Percentiles rank a stretch among this genome's conserved stretches.
These are phyloP conservation scores for Saposhnikovia divaricata DNA, from an alignment of 129 eudicot species.

Conservation along the genomic window DNA sequence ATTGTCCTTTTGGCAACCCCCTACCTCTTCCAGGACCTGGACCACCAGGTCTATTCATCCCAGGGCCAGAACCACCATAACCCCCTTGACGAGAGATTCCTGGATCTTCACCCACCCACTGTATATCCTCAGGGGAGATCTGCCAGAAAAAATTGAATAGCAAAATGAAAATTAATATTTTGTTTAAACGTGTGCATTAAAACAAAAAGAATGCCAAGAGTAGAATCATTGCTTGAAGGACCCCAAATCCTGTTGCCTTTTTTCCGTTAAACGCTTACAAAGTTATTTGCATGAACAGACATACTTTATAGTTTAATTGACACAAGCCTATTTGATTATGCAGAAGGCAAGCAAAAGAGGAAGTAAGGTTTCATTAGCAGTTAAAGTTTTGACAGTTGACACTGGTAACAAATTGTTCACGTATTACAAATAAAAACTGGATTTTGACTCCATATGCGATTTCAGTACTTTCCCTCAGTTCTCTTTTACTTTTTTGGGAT, in stretches of 20 bases:
- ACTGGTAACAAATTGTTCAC: not conserved
- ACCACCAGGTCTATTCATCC: constrained; percentile 43
- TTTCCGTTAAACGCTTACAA: not conserved
- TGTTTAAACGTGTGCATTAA: not conserved
- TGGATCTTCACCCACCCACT: constrained; percentile 85
- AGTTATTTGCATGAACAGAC: not conserved
- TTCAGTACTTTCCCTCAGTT: not conserved
- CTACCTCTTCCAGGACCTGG: constrained; percentile 80
- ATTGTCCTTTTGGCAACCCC: constrained; percentile 53
- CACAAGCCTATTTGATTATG: not conserved
- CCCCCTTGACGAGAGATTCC: constrained; percentile 56
- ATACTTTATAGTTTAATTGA: not conserved
- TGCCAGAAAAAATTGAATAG: constrained; percentile 11
- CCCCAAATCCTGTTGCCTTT: not conserved
- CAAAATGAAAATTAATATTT: not conserved
- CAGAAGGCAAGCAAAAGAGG: not conserved
- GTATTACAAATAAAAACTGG: not conserved
- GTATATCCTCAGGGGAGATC: constrained; percentile 86
- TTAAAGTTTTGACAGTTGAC: not conserved
- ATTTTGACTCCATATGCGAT: not conserved
- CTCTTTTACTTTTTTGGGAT: not conserved
- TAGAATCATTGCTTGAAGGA: not conserved
- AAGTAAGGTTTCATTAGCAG: not conserved
- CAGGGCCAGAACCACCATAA: constrained; percentile 55
- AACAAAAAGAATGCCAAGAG: not conserved